Evolutionary conservation across 306 rosid genomes (phyloP).

Genomic region (Crotalaria pallida): DNA sequence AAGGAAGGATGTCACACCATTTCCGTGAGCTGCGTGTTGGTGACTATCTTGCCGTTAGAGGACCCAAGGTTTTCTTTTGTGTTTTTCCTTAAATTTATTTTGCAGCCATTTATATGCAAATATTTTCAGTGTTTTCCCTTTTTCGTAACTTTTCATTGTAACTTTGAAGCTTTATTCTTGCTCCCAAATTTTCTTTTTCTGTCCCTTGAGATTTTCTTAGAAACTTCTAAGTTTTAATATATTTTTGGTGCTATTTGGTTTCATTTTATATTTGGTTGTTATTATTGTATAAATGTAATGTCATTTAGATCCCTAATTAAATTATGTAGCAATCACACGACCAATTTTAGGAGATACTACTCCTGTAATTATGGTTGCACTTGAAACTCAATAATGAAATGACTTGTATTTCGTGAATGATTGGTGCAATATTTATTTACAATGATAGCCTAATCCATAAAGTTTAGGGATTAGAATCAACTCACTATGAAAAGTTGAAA

Average conservation of each 20-base stretch:
- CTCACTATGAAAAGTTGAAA: no score
- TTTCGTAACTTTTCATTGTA: constrained; percentile 2
- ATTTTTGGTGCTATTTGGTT: neutral
- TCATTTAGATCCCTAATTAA: neutral
- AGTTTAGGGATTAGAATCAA: no score
- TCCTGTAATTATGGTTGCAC: neutral
- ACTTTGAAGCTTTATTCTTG: neutral
- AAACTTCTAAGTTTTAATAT: neutral
- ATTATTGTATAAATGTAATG: neutral
- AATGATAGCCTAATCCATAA: no score
- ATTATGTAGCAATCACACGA: neutral
- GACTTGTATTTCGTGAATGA: no score
- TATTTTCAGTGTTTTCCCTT: neutral
- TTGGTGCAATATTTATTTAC: no score
- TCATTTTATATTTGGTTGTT: neutral
- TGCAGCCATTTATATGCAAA: neutral
- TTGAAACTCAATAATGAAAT: no score
- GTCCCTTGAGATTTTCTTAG: neutral
- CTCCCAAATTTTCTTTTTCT: neutral
- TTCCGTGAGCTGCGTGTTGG: constrained; percentile 94
- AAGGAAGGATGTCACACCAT: constrained; percentile 99
- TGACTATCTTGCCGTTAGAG: constrained; percentile 78
- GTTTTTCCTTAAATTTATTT: neutral
- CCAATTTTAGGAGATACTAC: neutral
- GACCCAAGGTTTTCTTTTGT: constrained; percentile 69